phyloP scores from a whole-genome alignment of 306 rosid genomes.

The Sicyos edulis region DNA sequence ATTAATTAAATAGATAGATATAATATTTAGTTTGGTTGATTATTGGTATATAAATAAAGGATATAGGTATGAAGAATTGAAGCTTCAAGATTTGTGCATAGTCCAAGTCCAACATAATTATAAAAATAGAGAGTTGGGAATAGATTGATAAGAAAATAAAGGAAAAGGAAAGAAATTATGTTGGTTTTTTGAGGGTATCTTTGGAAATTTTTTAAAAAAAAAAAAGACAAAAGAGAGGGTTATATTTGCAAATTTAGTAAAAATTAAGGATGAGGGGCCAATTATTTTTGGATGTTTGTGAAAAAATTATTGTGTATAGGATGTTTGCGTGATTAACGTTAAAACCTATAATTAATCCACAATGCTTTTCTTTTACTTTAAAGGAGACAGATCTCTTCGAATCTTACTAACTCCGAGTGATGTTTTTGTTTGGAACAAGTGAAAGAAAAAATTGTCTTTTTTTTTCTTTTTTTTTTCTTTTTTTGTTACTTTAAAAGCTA shows the following conservation, averaged over 20 bases:
- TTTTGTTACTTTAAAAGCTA: constrained; percentile 13
- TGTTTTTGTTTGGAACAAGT: constrained; percentile 1
- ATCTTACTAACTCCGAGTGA: constrained; percentile 23
- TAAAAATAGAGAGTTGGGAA: not conserved
- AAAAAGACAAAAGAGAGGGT: not conserved
- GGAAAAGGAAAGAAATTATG: not conserved
- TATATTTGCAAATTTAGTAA: not conserved
- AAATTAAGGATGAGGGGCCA: not conserved
- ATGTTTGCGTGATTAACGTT: constrained; percentile 27
- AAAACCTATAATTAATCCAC: constrained; percentile 14
- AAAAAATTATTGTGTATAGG: constrained; percentile 7
- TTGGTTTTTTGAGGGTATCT: not conserved
- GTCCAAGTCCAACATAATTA: not conserved
- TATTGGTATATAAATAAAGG: not conserved
- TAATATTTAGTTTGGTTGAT: not conserved
- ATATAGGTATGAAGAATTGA: not conserved
- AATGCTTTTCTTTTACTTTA: constrained; percentile 2
- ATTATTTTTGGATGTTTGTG: not conserved
- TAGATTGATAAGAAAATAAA: not conserved
- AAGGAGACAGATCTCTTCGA: constrained; percentile 17
- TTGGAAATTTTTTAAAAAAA: not conserved
- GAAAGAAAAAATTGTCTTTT: not conserved
- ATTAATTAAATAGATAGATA: not conserved
- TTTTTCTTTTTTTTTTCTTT: not conserved
- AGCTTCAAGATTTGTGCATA: not conserved